Conservation (phyloP, 2,329 filamentous ascomycete genomes). For the Penicillium sp. region DNA sequence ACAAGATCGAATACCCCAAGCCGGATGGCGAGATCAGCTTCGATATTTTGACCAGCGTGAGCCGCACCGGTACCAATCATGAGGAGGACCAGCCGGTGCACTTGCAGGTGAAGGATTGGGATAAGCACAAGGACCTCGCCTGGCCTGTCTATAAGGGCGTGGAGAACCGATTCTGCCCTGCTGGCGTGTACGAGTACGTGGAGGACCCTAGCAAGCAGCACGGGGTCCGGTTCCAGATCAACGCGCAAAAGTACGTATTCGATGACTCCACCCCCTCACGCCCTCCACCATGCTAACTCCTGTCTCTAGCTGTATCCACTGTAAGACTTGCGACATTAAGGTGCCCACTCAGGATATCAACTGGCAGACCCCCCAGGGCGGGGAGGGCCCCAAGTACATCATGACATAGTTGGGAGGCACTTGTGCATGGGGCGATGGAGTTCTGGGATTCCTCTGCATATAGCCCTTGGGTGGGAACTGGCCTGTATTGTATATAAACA, state of each 20-base stretch:
- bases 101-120: slow-evolving; percentile 92
- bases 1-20: slow-evolving; percentile 94
- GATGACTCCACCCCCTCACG: not conserved
- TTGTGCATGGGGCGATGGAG: not conserved
- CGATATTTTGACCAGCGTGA: slow-evolving; percentile 93
- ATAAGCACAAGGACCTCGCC: slow-evolving; percentile 76
- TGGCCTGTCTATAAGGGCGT: slow-evolving; percentile 88
- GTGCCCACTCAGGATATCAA: slow-evolving; percentile 96
- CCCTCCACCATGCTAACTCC: slow-evolving; percentile 20
- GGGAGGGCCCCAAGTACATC: slow-evolving; percentile 67
- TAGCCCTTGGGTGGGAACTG: not conserved
- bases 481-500: slow-evolving; percentile 8
- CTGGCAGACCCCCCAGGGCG: slow-evolving; percentile 91
- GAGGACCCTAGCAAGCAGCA: slow-evolving; percentile 83
- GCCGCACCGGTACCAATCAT: slow-evolving; percentile 93
- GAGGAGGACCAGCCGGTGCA: slow-evolving; percentile 98
- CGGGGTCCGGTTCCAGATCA: slow-evolving; percentile 96
- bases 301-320: slow-evolving; percentile 80
- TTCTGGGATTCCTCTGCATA: slow-evolving; percentile 2
- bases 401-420: slow-evolving; percentile 53
- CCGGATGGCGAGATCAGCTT: slow-evolving; percentile 94
- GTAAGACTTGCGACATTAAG: slow-evolving; percentile 99
- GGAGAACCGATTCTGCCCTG: slow-evolving; percentile 95
- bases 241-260: slow-evolving; percentile 82
- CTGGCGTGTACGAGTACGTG: slow-evolving; percentile 96